phyloP scores from a whole-genome alignment of 2,329 filamentous ascomycete genomes.

The Stachybotrys chartarum region DNA sequence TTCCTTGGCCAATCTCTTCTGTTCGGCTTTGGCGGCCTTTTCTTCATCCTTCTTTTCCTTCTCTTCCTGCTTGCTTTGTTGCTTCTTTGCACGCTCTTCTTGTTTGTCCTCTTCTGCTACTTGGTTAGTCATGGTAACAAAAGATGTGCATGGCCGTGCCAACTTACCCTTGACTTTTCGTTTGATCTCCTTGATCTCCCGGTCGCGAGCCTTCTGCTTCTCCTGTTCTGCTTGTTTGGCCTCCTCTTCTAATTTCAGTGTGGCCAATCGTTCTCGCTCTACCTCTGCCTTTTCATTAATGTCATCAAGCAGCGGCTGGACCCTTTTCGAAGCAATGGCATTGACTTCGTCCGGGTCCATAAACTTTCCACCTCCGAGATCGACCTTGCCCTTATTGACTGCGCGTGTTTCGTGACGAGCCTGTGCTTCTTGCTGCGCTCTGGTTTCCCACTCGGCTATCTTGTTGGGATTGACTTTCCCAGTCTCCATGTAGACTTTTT shows the following conservation, averaged over 20 bases:
- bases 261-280: conserved; percentile 60
- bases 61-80: conserved; percentile 20
- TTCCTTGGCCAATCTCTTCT: conserved; percentile 42
- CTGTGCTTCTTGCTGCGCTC: conserved; percentile 63
- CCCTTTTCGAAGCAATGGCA: conserved; percentile 65
- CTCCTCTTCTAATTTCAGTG: conserved; percentile 55
- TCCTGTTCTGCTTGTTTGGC: conserved; percentile 45
- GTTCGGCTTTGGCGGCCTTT: conserved; percentile 43
- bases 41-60: conserved; percentile 42
- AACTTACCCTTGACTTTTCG: conserved; percentile 53
- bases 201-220: conserved; percentile 40
- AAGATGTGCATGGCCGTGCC: background rate
- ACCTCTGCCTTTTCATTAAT: conserved; percentile 72
- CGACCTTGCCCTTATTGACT: conserved; percentile 45
- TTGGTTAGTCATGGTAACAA: conserved; percentile 6
- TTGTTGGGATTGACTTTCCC: conserved; percentile 64
- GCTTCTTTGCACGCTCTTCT: conserved; percentile 20
- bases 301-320: conserved; percentile 80
- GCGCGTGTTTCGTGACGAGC: conserved; percentile 55
- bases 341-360: conserved; percentile 75
- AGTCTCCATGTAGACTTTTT: conserved; percentile 69
- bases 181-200: conserved; percentile 45
- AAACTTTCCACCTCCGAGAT: conserved; percentile 75
- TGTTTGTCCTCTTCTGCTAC: conserved; percentile 38
- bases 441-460: conserved; percentile 71